A percentile compares a stretch with the other conserved stretches of the same genome.
Evolutionary conservation across 164 flowering plant species (phyloP).

Genomic region (Tinospora cordifolia): DNA sequence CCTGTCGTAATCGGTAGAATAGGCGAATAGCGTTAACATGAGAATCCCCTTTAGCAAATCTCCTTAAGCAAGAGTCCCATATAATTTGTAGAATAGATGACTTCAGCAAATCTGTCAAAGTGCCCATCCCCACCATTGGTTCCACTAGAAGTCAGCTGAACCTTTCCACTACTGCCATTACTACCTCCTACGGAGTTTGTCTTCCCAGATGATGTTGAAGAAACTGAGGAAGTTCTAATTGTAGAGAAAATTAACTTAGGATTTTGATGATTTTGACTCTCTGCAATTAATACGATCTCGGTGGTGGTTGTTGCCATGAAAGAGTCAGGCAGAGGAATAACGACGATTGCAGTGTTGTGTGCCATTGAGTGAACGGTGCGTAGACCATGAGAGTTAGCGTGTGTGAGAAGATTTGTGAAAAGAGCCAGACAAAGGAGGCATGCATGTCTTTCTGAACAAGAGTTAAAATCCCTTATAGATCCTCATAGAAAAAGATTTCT

Average conservation of each 20-base stretch:
- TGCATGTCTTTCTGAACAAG: slow-evolving; percentile 71
- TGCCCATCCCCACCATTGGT: slow-evolving; percentile 61
- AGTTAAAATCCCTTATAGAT: slow-evolving; percentile 49
- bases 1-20: too few relatives aligned
- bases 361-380: slow-evolving; percentile 73
- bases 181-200: slow-evolving; percentile 50
- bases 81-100: too few relatives aligned
- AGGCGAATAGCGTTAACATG: slow-evolving; percentile 44
- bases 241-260: slow-evolving; percentile 42
- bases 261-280: slow-evolving; percentile 15
- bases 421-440: slow-evolving; percentile 88
- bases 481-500: slow-evolving; percentile 51
- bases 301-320: slow-evolving; percentile 8
- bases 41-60: slow-evolving; percentile 40
- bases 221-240: slow-evolving; percentile 28
- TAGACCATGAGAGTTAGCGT: slow-evolving; percentile 88
- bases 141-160: slow-evolving; percentile 40
- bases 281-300: slow-evolving; percentile 27
- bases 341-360: slow-evolving; percentile 45
- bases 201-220: slow-evolving; percentile 48
- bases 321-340: slow-evolving; percentile 17
- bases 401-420: slow-evolving; percentile 76
- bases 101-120: too few relatives aligned
- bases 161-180: slow-evolving; percentile 63
- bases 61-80: slow-evolving; percentile 52